These are phyloP conservation scores for Alternaria conjuncta DNA, from an alignment of 2,329 filamentous ascomycete species.

Conservation along the genomic window DNA sequence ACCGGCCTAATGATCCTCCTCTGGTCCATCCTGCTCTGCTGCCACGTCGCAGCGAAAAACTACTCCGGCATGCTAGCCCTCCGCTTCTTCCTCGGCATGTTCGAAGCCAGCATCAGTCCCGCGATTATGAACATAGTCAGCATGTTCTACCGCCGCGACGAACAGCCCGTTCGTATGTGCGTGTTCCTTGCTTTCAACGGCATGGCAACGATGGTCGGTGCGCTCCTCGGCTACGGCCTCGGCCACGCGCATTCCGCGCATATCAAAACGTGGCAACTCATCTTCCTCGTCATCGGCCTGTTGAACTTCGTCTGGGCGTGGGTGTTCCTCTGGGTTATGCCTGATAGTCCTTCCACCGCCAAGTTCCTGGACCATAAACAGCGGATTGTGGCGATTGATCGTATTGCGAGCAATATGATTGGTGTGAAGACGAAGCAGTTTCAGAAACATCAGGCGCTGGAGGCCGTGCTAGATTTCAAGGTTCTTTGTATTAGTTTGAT, in stretches of 20 bases:
- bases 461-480: constrained; percentile 51
- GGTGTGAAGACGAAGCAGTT: constrained; percentile 52
- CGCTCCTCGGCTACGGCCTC: constrained; percentile 45
- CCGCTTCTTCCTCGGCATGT: constrained; percentile 47
- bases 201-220: constrained; percentile 48
- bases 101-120: constrained; percentile 44
- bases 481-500: constrained; percentile 51
- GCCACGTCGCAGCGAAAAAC: constrained; percentile 49
- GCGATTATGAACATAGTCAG: constrained; percentile 49
- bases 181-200: constrained; percentile 52
- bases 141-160: constrained; percentile 46
- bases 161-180: constrained; percentile 54
- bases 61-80: constrained; percentile 45
- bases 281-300: constrained; percentile 48
- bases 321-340: constrained; percentile 47
- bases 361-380: constrained; percentile 49
- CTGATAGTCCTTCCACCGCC: constrained; percentile 45
- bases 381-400: constrained; percentile 49
- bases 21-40: constrained; percentile 56
- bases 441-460: constrained; percentile 46
- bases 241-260: constrained; percentile 35
- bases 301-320: constrained; percentile 47
- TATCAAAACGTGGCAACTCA: constrained; percentile 46
- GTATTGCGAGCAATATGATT: constrained; percentile 51
- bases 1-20: constrained; percentile 48